phyloP scores from a whole-genome alignment of 352 stramenopile genomes.

The Phytophthora idaei region DNA sequence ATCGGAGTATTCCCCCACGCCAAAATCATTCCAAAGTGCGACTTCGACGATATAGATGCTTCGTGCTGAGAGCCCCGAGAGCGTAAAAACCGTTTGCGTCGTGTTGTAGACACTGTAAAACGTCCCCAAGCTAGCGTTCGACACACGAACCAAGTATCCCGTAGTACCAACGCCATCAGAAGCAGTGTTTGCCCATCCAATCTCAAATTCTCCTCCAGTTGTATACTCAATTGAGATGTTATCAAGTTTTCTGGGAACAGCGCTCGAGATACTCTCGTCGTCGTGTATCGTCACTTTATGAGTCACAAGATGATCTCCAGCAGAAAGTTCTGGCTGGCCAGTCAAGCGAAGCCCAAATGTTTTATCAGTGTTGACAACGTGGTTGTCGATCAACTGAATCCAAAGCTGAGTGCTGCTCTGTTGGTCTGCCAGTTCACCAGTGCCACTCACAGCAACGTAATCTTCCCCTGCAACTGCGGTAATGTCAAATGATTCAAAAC shows the following conservation, averaged over 20 bases:
- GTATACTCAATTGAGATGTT: constrained; percentile 15
- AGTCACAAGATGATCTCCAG: constrained; percentile 26
- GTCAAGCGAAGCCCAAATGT: constrained; percentile 50
- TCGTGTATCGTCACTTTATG: constrained; percentile 48
- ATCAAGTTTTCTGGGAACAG: constrained; percentile 27
- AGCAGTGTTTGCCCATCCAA: constrained; percentile 34
- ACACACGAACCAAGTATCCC: constrained; percentile 52
- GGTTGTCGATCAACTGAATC: constrained; percentile 57
- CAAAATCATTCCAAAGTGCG: constrained; percentile 57
- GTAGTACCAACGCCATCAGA: not conserved
- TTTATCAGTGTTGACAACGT: constrained; percentile 36
- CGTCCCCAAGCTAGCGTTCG: constrained; percentile 3
- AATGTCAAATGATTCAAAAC: constrained; percentile 61
- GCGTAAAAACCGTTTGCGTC: constrained; percentile 35
- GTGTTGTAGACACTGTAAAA: constrained; percentile 56
- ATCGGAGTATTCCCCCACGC: constrained; percentile 42
- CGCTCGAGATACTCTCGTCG: constrained; percentile 46
- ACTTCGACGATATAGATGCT: constrained; percentile 47
- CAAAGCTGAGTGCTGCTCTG: constrained; percentile 43
- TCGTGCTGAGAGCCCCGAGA: constrained; percentile 42
- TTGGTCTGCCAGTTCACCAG: constrained; percentile 35
- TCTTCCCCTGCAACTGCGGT: constrained; percentile 27
- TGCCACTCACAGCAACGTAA: constrained; percentile 43
- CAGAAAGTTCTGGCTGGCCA: not conserved
- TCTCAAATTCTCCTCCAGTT: constrained; percentile 58